phyloP scores from a whole-genome alignment of 1,284 basidiomycete species.

The Coriolopsis trogii region DNA sequence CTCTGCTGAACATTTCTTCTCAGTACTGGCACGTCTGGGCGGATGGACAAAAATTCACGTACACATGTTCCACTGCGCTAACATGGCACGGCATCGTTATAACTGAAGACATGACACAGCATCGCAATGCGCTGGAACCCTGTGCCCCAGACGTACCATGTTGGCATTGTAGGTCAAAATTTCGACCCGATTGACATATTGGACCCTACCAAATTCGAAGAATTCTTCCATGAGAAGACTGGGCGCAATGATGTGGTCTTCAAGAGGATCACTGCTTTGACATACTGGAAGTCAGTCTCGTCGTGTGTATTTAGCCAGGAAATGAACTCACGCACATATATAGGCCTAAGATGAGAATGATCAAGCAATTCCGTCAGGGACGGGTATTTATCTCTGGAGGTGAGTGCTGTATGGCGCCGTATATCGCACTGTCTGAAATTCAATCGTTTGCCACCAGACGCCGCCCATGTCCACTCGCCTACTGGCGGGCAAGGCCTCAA shows the following conservation, averaged over 20 bases:
- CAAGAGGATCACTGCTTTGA: constrained; percentile 3
- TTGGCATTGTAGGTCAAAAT: constrained; percentile 8
- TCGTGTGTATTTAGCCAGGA: too few relatives aligned
- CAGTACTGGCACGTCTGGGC: constrained; percentile 38
- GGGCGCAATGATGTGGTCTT: constrained; percentile 14
- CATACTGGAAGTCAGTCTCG: constrained; percentile 15
- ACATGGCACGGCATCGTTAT: not conserved
- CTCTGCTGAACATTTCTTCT: too few relatives aligned
- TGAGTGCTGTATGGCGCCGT: constrained; percentile 13
- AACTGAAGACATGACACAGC: too few relatives aligned
- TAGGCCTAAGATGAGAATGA: constrained; percentile 43
- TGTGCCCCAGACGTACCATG: constrained; percentile 5
- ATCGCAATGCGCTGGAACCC: constrained; percentile 9
- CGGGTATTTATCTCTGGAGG: constrained; percentile 43
- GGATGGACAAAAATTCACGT: constrained; percentile 21
- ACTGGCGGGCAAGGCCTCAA: constrained; percentile 36
- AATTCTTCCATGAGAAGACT: constrained; percentile 7
- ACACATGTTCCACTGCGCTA: not conserved
- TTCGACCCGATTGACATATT: constrained; percentile 11
- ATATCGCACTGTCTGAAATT: not conserved
- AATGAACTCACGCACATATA: not conserved
- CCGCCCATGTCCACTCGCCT: constrained; percentile 35
- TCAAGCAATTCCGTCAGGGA: constrained; percentile 37
- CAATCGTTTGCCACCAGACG: constrained; percentile 11
- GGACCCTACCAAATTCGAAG: constrained; percentile 11